Evolutionary conservation across 73 alveolate species (phyloP).

Genomic region (Tetrahymena thermophila): DNA sequence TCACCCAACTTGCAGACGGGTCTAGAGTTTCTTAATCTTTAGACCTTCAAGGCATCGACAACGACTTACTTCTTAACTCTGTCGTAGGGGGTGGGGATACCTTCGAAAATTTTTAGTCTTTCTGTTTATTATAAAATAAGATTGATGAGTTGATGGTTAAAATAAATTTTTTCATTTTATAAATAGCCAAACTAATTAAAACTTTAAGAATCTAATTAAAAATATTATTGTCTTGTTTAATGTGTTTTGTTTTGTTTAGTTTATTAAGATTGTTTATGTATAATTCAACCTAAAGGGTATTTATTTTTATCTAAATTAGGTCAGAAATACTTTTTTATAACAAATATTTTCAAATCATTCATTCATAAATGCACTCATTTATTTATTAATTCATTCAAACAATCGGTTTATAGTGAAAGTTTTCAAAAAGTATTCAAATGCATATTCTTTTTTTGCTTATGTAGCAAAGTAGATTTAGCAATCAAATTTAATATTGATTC

Average conservation of each 20-base stretch:
- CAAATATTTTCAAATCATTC: not conserved
- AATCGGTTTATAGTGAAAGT: too few species aligned
- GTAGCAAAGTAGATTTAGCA: not conserved
- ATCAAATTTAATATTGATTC: not conserved
- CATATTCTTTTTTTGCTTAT: too few species aligned
- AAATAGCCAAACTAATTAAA: not conserved
- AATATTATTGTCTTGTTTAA: not conserved
- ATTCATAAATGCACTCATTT: too few species aligned
- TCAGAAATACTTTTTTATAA: not conserved
- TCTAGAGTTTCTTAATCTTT: slow-evolving; percentile 72
- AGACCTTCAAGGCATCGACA: slow-evolving; percentile 88
- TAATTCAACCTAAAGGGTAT: too few species aligned
- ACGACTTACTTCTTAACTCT: slow-evolving; percentile 86
- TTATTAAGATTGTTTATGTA: too few species aligned
- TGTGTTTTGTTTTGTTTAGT: too few species aligned
- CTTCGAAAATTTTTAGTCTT: slow-evolving; percentile 89
- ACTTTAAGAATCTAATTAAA: not conserved
- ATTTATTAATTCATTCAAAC: too few species aligned
- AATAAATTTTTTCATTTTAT: too few species aligned
- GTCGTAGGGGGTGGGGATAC: slow-evolving; percentile 96
- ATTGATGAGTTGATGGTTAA: not conserved
- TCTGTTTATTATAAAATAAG: not conserved
- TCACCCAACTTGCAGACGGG: slow-evolving; percentile 80
- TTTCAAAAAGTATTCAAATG: too few species aligned
- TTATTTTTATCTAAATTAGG: not conserved